Evolutionary conservation across 345 rosid genomes (phyloP), one percentile per base, ranked within the genome.

Genomic region (Hirschfeldia incana): DNA sequence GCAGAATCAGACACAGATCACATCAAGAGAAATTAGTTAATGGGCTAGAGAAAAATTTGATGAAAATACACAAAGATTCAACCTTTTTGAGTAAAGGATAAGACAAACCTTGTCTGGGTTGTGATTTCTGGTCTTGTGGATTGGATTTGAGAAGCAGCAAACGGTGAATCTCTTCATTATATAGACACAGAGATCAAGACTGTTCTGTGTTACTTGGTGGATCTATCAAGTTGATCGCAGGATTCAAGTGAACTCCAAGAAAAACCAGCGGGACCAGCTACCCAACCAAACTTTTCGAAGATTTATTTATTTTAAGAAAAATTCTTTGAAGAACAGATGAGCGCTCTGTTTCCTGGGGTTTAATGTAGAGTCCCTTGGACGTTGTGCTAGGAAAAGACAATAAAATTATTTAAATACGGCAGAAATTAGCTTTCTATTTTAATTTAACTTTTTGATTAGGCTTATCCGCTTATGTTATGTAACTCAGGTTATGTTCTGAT

Each of bases 211-310:
- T 62, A 67, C 21, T 61, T 74, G 74, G 65, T 60, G 8, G 75
- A 73, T 46, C 51, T 73, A 33, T 27, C 73, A 67, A 73, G 12
- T 53, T 0, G 70, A 79, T 68, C 32, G 70, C 13, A 67, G 28
- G 74, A 74, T 79, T 74, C 33, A 80, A 80, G 83, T 80, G 80
- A 80, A 75, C 83, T 80, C 83, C 76, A 80, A 80, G 83, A 73
- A 17, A 67, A 74, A 9, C 0, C 70, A 1, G 69, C 69, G 82
- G 82, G 82, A 51, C 78, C 78, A 79, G 78, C 82, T 49, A 74
- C 37, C 78, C 65, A 79, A 79, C 78, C 65, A 68, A 79, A 46
- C 42, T 58, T 65, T 72, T 65, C 30, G 51, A 44, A 73, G 39
- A 15, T 73, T 78, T 27, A 16, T 58, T 73, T 1, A 9, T 30